Base-by-base conservation (phyloP, 305 asterid genomes). In the Plantago lanceolata region DNA sequence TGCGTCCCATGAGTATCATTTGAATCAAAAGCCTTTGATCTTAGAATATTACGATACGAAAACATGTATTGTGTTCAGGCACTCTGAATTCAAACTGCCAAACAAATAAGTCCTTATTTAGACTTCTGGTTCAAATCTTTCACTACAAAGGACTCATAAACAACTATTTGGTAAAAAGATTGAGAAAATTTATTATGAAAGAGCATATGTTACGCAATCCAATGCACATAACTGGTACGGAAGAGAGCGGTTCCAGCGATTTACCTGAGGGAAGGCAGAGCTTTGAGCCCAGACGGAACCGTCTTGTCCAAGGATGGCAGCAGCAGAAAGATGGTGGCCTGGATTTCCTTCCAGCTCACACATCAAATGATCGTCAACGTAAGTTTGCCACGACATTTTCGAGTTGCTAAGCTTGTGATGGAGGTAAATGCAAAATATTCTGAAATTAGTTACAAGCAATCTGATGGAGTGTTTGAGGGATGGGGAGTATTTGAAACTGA, bases 371-470 rank as follows among this genome's bases (percentile, higher is more conserved):
- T 86, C 94, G 37, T 86, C 94, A 6, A 86, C 88, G 50, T 86
- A 86, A 19, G 90, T 76, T 65, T 86, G 94, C 90, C 90, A 86
- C 84, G 94, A 86, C 94, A 84, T 86, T 28, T 49, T 73, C 56
- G 19, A 9, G 9, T 56, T 14, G 15, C 0, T 54, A 4, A 54
- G 29, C 20, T 51, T n/a, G n/a, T n/a, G n/a, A n/a, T n/a, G n/a
- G 31, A 51, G 9, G 11, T 53, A 17, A 53, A 53, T 20, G 55
- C n/a, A 50, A 50, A 33, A 5, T 33, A 6, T 51, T 51, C 6
- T 19, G 47, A 18, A 40, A 59, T 2, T 40, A 37, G 21, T 59
- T 35, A 37, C 43, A 59, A 15, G 12, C n/a, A 7, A 5, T 35
- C 7, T 37, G 57, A 20, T 48, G 11, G 62, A 19, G 57, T 19